phyloP scores from a whole-genome alignment of 768 basidiomycete genomes.

The Pleurotus tuber-regium region DNA sequence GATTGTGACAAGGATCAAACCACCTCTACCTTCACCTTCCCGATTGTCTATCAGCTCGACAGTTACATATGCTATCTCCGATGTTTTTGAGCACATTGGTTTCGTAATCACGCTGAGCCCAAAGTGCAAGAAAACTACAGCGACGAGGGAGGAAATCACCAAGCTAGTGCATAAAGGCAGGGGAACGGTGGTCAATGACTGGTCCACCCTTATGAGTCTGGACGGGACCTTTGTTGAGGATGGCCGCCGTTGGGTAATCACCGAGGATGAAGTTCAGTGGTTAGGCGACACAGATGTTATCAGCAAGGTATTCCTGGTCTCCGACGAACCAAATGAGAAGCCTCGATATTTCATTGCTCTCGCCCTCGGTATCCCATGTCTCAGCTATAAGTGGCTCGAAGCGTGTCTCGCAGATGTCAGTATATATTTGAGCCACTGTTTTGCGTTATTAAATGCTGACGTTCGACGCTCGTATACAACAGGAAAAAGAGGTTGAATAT shows the following conservation, averaged over 20 bases:
- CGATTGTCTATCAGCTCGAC: slow-evolving; percentile 39
- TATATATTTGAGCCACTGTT: too few species aligned
- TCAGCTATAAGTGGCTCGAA: slow-evolving; percentile 57
- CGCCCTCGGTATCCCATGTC: slow-evolving; percentile 83
- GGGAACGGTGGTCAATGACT: slow-evolving; percentile 62
- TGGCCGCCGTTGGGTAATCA: slow-evolving; percentile 53
- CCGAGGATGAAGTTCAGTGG: slow-evolving; percentile 45
- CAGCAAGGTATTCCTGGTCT: slow-evolving; percentile 61
- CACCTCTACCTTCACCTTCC: slow-evolving; percentile 48
- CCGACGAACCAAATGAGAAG: slow-evolving; percentile 65
- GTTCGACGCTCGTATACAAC: neutral
- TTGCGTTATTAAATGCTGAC: neutral
- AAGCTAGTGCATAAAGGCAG: slow-evolving; percentile 42
- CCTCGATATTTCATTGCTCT: slow-evolving; percentile 81
- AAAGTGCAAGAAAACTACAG: slow-evolving; percentile 31
- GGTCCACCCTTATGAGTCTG: slow-evolving; percentile 54
- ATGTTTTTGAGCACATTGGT: slow-evolving; percentile 46
- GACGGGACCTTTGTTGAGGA: slow-evolving; percentile 42
- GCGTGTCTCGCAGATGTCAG: slow-evolving; percentile 33
- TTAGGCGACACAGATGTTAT: slow-evolving; percentile 35
- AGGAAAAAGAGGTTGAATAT: slow-evolving; percentile 57
- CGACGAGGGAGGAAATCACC: slow-evolving; percentile 38
- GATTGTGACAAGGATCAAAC: slow-evolving; percentile 42
- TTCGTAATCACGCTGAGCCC: slow-evolving; percentile 56
- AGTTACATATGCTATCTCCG: slow-evolving; percentile 27